A percentile compares a stretch with the other conserved stretches of the same genome.
These are phyloP conservation scores for Medakamo hakoo DNA, from an alignment of 139 green algal species.

Conservation along the genomic window DNA sequence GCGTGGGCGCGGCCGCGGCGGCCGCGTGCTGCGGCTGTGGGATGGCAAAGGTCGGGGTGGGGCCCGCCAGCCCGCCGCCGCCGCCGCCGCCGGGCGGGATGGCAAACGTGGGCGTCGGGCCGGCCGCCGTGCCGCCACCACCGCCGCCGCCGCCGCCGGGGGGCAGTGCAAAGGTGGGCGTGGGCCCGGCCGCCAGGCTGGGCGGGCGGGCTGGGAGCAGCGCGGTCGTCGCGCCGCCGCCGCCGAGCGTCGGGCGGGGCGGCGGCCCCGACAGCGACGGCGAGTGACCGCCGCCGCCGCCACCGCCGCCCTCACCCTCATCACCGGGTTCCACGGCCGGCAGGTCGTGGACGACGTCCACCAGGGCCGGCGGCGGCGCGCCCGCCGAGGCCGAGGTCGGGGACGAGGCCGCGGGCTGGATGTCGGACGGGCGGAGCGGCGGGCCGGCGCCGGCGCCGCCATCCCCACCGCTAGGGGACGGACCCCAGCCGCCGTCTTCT, in stretches of 20 bases:
- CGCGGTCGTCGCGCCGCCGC: constrained; percentile 5
- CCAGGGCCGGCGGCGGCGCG: neutral
- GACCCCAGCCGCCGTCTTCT: constrained; percentile 29
- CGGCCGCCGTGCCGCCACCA: too few species aligned
- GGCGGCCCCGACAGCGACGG: constrained; percentile 2
- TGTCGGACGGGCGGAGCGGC: neutral
- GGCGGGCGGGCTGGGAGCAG: neutral
- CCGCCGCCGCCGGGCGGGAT: too few species aligned
- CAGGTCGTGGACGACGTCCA: constrained; percentile 8
- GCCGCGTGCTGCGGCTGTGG: too few species aligned
- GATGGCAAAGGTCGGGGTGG: too few species aligned
- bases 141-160: too few species aligned
- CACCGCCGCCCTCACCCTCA: neutral
- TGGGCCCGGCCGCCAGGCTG: too few species aligned
- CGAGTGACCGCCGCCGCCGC: neutral
- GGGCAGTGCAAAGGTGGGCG: too few species aligned
- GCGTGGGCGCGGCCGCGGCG: too few species aligned
- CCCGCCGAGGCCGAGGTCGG: neutral
- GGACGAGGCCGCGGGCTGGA: neutral
- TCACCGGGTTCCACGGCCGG: neutral
- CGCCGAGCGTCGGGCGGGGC: constrained; percentile 13
- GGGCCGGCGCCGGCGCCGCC: constrained; percentile 8
- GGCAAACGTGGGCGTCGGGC: too few species aligned
- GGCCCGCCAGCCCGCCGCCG: too few species aligned
- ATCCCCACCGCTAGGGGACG: neutral